Base-by-base conservation (phyloP, 805 yeast species). In the Saturnispora dispora region DNA sequence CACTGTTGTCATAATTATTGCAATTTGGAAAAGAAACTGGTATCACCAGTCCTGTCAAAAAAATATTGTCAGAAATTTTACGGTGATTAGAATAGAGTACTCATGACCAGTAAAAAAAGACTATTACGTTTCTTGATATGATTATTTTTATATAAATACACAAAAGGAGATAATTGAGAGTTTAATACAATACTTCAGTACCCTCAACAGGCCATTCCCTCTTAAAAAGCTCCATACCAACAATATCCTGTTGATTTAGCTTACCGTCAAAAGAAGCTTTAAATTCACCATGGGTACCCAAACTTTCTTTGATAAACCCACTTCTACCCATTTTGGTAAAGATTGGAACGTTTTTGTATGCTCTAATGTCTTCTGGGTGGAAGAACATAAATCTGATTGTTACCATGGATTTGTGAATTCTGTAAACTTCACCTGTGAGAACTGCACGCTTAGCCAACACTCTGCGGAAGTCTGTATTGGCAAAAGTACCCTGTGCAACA, bases 261-360 rank as follows among this genome's bases (percentile, higher is more conserved):
- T 84, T 87, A 53, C 90, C 91, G 64, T 93, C 97, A 61, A 93
- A 93, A 8, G 86, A 85, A 23, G 97, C 96, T 71, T 93, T 93
- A 79, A 85, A 90, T 73, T 91, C 88, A 56, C 99, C 99, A 66
- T 93, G 99, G 2, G 99, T 93, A 71, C 99, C 99, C 72, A 93
- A 75, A 64, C 90, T 80, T 66, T 91, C 97, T 69, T 88, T 91
- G 65, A 95, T 91, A 67, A 85, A 85, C 51, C 99, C 99, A 20
- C 89, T 76, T 67, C 97, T 82, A 47, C 99, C 99, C 60, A 83
- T 77, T 66, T 87, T 88, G 41, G 98, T 90, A 68, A 88, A 93
- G 54, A 93, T 71, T 42, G 98, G 98, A 58, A 93, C 85, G 4
- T 90, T 83, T 70, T 86, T 87, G 77, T 84, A 93, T 80, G 86